These are phyloP conservation scores for Cudoniella acicularis DNA, from an alignment of 495 filamentous ascomycete genomes.

Conservation along the genomic window DNA sequence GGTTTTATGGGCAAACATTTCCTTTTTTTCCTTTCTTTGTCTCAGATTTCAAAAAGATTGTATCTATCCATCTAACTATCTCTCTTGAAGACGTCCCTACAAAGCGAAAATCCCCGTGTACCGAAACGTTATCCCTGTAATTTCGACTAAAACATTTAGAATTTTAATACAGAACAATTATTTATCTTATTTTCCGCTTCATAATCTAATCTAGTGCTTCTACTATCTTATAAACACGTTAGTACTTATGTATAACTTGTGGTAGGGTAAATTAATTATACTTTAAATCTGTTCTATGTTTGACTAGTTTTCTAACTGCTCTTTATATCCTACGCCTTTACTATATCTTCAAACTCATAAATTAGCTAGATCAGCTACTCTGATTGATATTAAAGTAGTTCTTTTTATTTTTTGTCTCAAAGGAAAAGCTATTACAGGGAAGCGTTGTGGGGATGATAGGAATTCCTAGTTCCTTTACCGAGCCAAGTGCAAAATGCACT, in stretches of 20 bases:
- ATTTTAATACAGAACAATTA: background rate
- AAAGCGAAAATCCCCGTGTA: too few relatives aligned
- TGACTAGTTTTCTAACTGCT: background rate
- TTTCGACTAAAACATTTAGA: too few relatives aligned
- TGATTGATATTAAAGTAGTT: background rate
- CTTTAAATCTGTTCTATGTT: background rate
- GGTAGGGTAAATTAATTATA: background rate
- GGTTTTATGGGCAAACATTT: too few relatives aligned
- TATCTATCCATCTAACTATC: too few relatives aligned
- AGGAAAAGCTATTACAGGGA: background rate
- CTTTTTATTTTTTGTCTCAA: background rate
- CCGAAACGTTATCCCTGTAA: too few relatives aligned
- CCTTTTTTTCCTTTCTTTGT: too few relatives aligned
- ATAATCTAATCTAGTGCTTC: slow-evolving; percentile 1
- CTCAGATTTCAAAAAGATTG: too few relatives aligned
- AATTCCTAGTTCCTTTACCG: background rate
- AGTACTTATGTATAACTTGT: background rate
- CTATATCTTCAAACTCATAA: slow-evolving; percentile 1
- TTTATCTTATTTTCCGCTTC: background rate
- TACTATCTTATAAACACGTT: background rate
- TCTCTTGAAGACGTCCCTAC: too few relatives aligned
- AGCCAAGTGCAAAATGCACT: background rate
- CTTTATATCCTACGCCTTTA: background rate
- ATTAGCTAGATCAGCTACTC: background rate
- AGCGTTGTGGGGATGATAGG: background rate